Conservation (phyloP, 331 rosid species). For the Cydonia oblonga region DNA sequence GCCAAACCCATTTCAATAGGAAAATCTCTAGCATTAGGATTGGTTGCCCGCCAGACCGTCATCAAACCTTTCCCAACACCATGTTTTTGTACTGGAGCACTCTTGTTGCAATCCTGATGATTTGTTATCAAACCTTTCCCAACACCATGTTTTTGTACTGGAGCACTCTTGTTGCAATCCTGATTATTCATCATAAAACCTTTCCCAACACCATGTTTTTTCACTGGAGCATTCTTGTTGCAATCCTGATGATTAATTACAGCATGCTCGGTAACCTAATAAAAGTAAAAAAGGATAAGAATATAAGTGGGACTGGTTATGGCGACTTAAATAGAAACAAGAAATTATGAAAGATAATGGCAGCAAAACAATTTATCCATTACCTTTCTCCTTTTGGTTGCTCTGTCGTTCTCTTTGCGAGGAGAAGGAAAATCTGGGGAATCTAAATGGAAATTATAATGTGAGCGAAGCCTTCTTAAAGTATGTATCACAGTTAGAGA, state of each 20-base stretch:
- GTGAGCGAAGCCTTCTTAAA: neutral
- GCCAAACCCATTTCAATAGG: slow-evolving; percentile 42
- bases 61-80: neutral
- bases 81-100: neutral
- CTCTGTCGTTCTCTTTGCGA: slow-evolving; percentile 36
- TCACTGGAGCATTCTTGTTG: slow-evolving; percentile 13
- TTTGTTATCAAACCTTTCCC: slow-evolving; percentile 38
- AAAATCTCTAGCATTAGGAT: slow-evolving; percentile 51
- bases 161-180: neutral
- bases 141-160: neutral
- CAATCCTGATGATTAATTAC: slow-evolving; percentile 20
- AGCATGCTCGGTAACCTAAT: slow-evolving; percentile 25
- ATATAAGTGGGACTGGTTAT: neutral
- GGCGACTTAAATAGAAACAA: slow-evolving; percentile 1
- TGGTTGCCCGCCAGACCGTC: slow-evolving; percentile 33
- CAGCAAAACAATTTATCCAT: neutral
- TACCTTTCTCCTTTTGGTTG: slow-evolving; percentile 60
- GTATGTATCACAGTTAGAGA: neutral
- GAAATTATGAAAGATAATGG: neutral
- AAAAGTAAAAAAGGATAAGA: neutral
- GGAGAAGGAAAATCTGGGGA: slow-evolving; percentile 20
- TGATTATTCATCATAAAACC: slow-evolving; percentile 21
- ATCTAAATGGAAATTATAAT: slow-evolving; percentile 18
- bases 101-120: neutral
- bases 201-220: slow-evolving; percentile 18